Evolutionary conservation across 306 rosid species (phyloP).

Genomic region (Lupinus albus): DNA sequence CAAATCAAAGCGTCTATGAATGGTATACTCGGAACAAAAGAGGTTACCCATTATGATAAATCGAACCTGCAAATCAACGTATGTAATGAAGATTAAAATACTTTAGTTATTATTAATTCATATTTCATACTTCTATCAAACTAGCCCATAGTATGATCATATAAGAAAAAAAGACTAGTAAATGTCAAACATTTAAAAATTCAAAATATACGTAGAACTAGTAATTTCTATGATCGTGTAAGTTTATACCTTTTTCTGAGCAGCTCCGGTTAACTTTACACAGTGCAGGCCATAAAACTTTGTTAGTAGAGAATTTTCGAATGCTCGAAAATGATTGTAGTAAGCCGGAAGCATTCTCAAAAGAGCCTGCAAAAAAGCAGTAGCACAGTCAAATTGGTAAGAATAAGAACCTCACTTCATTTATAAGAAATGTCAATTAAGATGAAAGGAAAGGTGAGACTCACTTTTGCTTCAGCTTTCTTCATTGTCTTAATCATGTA

Average conservation of each 20-base stretch:
- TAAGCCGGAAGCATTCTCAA: slow-evolving; percentile 88
- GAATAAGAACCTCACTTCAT: background rate
- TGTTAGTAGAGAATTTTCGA: slow-evolving; percentile 71
- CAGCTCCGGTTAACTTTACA: slow-evolving; percentile 73
- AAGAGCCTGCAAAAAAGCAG: slow-evolving; percentile 59
- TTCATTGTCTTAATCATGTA: slow-evolving; percentile 95
- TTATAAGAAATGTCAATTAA: slow-evolving; percentile 3
- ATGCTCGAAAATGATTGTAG: slow-evolving; percentile 87
- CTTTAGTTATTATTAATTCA: too few species aligned
- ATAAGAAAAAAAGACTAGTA: background rate
- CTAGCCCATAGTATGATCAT: background rate
- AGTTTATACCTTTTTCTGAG: slow-evolving; percentile 76
- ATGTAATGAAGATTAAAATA: background rate
- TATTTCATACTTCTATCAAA: too few species aligned
- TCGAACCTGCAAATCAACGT: slow-evolving; percentile 55
- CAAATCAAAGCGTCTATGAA: slow-evolving; percentile 76
- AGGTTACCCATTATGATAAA: slow-evolving; percentile 87
- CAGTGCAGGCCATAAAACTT: slow-evolving; percentile 93
- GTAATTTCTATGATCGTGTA: background rate
- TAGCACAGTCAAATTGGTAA: background rate
- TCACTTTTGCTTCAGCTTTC: slow-evolving; percentile 87
- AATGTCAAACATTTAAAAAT: background rate
- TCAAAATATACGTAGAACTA: background rate
- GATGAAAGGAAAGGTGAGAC: slow-evolving; percentile 22
- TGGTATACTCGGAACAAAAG: slow-evolving; percentile 68